Base-by-base conservation (phyloP, 148 eudicot genomes). In the Fagopyrum homotropicum region DNA sequence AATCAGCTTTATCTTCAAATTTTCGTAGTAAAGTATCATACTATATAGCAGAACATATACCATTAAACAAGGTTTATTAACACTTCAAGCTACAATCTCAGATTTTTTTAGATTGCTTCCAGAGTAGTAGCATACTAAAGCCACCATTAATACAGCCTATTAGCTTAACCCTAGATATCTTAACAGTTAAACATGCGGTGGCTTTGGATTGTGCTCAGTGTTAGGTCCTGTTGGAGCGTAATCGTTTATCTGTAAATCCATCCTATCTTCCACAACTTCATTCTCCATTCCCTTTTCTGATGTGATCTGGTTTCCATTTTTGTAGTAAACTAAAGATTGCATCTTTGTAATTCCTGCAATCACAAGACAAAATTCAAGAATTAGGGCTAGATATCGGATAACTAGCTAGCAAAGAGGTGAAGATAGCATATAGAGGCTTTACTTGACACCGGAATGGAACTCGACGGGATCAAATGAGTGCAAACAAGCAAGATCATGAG, bases 201-300 rank as follows among this genome's bases (percentile, higher is more conserved):
- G 86, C 73, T 48, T 79, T 44, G 90, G 90, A 48, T 85, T 85
- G 73, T 87, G 90, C 45, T 68, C 68, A 40, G 82, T 83, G 75
- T 87, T 87, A 19, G 90, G 80, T 68, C 83, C 80, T 0, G 90
- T 76, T 10, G 82, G 78, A 45, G 81, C 80, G 78, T 87, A 87
- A 64, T 87, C 90, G 22, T 85, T 83, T 35, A 59, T 78, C 77
- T 85, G 84, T 19, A 85, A 55, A 57, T 80, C 84, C 83, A 69
- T 71, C 64, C 82, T 75, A 3, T 77, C 80, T 49, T 78, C 78
- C 2, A 47, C 59, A 14, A 72, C 26, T 6, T 74, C 85, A 15
- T 73, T 72, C 63, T 45, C 77, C 15, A 72, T 26, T 6, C 19
- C 48, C 22, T 79, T 77, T 47, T 72, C 71, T 77, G 78, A 6